phyloP scores from a whole-genome alignment of 768 basidiomycete species.

The Mycena albidolilacea region DNA sequence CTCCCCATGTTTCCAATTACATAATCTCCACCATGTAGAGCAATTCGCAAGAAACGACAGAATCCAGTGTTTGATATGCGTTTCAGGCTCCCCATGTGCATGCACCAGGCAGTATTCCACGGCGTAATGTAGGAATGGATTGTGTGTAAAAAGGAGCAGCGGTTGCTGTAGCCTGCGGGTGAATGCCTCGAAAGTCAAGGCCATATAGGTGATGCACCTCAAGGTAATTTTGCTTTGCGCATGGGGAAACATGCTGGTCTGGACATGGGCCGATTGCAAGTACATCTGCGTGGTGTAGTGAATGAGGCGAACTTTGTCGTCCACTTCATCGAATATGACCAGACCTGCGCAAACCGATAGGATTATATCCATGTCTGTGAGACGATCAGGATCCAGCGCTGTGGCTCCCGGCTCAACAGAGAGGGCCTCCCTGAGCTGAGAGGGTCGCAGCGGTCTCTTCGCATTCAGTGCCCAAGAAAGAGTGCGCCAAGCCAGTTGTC shows the following conservation, averaged over 20 bases:
- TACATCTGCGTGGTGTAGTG: constrained; percentile 11
- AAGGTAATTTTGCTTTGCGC: not conserved
- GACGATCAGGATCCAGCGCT: not conserved
- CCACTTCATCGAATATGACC: not conserved
- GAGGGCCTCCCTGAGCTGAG: not conserved
- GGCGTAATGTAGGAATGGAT: not conserved
- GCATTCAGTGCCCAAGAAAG: no score
- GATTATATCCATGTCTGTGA: not conserved
- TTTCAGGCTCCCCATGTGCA: constrained; percentile 5
- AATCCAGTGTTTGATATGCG: not conserved
- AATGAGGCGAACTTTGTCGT: not conserved
- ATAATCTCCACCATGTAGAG: not conserved
- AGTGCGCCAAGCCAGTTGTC: no score
- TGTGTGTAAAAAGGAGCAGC: not conserved
- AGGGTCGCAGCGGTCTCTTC: not conserved
- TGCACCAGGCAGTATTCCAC: constrained; percentile 4
- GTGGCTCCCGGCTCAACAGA: not conserved
- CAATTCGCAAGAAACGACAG: not conserved
- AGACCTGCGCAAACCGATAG: not conserved
- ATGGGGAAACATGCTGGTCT: not conserved
- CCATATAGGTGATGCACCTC: constrained; percentile 3
- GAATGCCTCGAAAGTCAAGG: not conserved
- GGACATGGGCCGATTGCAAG: not conserved
- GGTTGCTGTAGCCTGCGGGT: no score
- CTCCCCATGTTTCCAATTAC: not conserved